Base-by-base conservation (phyloP, 202 grass and related monocot genomes). In the Setaria viridis region DNA sequence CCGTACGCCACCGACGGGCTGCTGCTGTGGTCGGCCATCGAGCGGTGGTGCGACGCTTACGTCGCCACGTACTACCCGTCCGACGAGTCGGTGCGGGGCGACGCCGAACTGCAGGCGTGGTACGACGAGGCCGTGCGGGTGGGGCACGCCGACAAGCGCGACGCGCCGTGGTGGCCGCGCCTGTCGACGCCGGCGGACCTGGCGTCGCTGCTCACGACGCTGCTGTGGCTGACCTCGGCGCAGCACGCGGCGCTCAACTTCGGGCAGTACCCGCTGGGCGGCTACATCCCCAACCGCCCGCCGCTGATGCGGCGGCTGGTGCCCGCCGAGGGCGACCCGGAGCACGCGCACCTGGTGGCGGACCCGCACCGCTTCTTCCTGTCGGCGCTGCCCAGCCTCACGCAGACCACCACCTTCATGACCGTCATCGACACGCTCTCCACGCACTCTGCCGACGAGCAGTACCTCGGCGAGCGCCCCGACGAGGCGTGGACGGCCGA, bases 361-460 rank as follows among this genome's bases (percentile, higher is more conserved):
- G 92, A 95, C 76, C 96, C 96, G 33, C 93, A 94, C 25, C 75
- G 86, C 13, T 99, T 91, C 89, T 99, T 91, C 83, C 91, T 99
- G 5, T 92, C 93, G 15, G 89, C 96, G 90, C 89, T 99, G 74
- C 93, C 97, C 78, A 89, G 85, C 84, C 86, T 96, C 9, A 94
- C 88, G 62, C 97, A 99, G 90, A 70, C 89, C 32, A 99, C 94
- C 4, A 96, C 94, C 2, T 96, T 96, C 89, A 92, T 99, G 93
- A 96, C 97, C 8, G 92, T 99, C 49, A 99, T 99, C 75, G 97
- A 99, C 88, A 99, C 94, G 29, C 87, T 99, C 8, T 99, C 97
- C 20, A 99, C 97, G 45, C 97, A 99, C 89, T 96, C 97, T 1
- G 84, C 78, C 51, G 97, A 99, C 72, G 97, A 99, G 84, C 58